Evolutionary conservation across 768 basidiomycete species (phyloP).

Genomic region (Phanerochaete sordida): DNA sequence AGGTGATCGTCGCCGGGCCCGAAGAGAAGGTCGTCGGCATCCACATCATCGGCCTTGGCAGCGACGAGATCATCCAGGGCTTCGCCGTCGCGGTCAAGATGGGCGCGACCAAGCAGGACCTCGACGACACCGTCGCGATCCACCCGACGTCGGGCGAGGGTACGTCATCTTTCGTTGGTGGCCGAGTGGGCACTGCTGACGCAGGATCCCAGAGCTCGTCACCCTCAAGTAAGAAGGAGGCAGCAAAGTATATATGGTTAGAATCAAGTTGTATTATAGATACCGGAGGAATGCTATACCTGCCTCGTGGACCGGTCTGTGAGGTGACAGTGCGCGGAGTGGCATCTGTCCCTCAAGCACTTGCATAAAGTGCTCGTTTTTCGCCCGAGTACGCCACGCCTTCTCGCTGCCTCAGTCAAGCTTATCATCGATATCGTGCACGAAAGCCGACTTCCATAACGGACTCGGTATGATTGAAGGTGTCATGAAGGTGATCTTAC

Average conservation of each 20-base stretch:
- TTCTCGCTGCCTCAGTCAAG: too few relatives aligned
- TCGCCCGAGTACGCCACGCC: too few relatives aligned
- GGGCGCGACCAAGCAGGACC: constrained; percentile 78
- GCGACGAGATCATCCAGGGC: constrained; percentile 94
- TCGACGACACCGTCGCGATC: constrained; percentile 89
- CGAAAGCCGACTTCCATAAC: too few relatives aligned
- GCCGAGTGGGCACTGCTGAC: background rate
- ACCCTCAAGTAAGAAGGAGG: background rate
- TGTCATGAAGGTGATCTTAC: too few relatives aligned
- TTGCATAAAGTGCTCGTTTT: background rate
- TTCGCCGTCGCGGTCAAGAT: constrained; percentile 98
- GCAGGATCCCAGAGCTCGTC: background rate
- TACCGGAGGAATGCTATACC: background rate
- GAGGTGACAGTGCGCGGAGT: background rate
- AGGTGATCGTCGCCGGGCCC: constrained; percentile 80
- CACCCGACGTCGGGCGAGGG: constrained; percentile 87
- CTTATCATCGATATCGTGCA: too few relatives aligned
- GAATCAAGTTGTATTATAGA: background rate
- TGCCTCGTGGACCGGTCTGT: background rate
- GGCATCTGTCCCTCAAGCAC: background rate
- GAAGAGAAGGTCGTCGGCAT: constrained; percentile 97
- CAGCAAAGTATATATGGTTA: background rate
- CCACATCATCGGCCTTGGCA: constrained; percentile 88
- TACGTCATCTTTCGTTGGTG: constrained; percentile 26
- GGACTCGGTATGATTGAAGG: too few relatives aligned